Conservation (phyloP, 495 filamentous ascomycete species). For the Cenococcum geophilum region DNA sequence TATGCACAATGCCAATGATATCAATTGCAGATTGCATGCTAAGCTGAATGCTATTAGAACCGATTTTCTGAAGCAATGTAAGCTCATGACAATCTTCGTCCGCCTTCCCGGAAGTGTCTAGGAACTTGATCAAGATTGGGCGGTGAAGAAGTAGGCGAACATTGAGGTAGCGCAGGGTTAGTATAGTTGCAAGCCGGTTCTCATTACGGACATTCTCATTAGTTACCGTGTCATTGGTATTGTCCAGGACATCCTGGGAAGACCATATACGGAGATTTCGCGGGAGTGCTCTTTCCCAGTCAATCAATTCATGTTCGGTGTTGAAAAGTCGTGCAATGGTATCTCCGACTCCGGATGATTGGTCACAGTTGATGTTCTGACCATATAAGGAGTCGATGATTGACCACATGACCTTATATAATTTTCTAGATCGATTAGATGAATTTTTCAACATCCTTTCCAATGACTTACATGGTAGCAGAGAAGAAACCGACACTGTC, state of each 20-base stretch:
- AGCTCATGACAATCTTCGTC: slow-evolving; percentile 32
- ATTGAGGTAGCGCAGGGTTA: slow-evolving; percentile 40
- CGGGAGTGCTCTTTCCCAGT: not conserved
- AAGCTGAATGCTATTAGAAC: slow-evolving; percentile 38
- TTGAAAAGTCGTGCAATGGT: not conserved
- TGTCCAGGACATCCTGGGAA: not conserved
- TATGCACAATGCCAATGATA: slow-evolving; percentile 39
- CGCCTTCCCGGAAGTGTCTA: slow-evolving; percentile 32
- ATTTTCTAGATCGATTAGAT: slow-evolving; percentile 34
- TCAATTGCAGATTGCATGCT: slow-evolving; percentile 40
- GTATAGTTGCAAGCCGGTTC: slow-evolving; percentile 34
- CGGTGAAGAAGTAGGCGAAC: slow-evolving; percentile 40
- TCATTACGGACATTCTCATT: no score
- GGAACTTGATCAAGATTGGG: slow-evolving; percentile 40
- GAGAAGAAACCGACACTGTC: not conserved
- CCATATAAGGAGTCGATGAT: slow-evolving; percentile 41
- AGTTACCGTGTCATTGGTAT: not conserved
- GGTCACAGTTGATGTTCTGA: slow-evolving; percentile 39
- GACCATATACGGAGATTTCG: not conserved
- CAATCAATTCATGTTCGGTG: not conserved
- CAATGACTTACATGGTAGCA: not conserved
- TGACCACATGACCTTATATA: slow-evolving; percentile 32
- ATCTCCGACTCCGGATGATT: slow-evolving; percentile 3
- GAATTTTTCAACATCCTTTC: not conserved
- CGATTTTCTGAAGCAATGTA: slow-evolving; percentile 35